These are phyloP conservation scores for Lepiota venenata DNA, from an alignment of 768 basidiomycete species.

Conservation along the genomic window DNA sequence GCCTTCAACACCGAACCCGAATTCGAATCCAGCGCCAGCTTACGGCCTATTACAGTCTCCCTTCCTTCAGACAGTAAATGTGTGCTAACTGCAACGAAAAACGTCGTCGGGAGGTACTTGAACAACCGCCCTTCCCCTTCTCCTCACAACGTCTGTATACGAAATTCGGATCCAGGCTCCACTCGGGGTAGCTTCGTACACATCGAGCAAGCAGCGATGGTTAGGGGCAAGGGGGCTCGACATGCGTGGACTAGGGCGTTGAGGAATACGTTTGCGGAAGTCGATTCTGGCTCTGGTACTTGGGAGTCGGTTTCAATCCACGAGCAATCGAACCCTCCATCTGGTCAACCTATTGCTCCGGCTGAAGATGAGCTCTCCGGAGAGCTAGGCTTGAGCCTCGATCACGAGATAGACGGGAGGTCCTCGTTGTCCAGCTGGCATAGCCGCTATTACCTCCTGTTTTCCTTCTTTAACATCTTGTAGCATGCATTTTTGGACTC, in stretches of 20 bases:
- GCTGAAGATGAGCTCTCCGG: too few relatives aligned
- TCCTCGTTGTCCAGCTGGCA: too few relatives aligned
- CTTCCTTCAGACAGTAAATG: conserved; percentile 40
- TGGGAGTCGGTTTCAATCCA: not conserved
- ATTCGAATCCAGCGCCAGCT: conserved; percentile 7
- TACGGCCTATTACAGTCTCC: conserved; percentile 30
- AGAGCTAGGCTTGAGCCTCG: too few relatives aligned
- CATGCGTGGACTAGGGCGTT: conserved; percentile 33
- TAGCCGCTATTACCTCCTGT: too few relatives aligned
- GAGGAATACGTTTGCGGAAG: conserved; percentile 24
- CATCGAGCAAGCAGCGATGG: conserved; percentile 33
- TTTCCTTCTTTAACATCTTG: too few relatives aligned
- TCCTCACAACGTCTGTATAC: conserved; percentile 26
- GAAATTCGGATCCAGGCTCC: conserved; percentile 14
- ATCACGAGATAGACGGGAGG: too few relatives aligned
- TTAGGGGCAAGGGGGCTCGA: conserved; percentile 23
- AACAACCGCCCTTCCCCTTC: conserved; percentile 30
- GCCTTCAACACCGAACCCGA: conserved; percentile 19
- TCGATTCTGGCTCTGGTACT: not conserved
- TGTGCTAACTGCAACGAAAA: conserved; percentile 38
- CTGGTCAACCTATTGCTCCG: too few relatives aligned
- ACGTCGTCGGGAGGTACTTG: conserved; percentile 41
- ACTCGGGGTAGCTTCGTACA: conserved; percentile 38
- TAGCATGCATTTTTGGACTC: too few relatives aligned
- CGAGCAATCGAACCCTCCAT: not conserved